Percentiles rank a stretch among this genome's conserved stretches.
phyloP scores from a whole-genome alignment of 768 basidiomycete genomes.

The Collybia mongolica region DNA sequence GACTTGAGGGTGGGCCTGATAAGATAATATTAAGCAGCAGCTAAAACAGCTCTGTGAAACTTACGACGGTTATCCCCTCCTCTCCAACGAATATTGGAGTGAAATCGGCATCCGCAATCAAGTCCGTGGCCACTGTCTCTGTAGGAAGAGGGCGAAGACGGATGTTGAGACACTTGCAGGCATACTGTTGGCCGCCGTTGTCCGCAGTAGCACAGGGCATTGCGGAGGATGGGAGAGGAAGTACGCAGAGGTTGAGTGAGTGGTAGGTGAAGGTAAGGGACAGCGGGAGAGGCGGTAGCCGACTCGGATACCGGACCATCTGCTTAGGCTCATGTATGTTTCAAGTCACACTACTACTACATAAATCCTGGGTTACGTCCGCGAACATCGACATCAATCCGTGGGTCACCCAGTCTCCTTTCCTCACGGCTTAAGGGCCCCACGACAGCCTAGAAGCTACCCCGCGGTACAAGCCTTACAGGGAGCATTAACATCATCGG shows the following conservation, averaged over 20 bases:
- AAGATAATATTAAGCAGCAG: slow-evolving; percentile 8
- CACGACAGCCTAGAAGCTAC: neutral
- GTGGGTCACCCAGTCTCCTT: neutral
- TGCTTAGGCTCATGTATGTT: slow-evolving; percentile 9
- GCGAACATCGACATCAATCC: slow-evolving; percentile 1
- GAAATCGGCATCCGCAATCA: slow-evolving; percentile 40
- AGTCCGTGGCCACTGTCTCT: slow-evolving; percentile 28
- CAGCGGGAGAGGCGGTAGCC: slow-evolving; percentile 30
- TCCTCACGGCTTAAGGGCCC: neutral
- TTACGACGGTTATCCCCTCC: slow-evolving; percentile 64
- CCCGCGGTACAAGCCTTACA: slow-evolving; percentile 11
- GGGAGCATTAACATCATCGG: no score
- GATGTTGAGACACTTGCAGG: slow-evolving; percentile 76
- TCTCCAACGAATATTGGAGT: slow-evolving; percentile 60
- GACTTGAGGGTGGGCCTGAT: slow-evolving; percentile 64
- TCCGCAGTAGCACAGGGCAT: slow-evolving; percentile 29
- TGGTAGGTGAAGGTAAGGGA: slow-evolving; percentile 18
- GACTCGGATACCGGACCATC: slow-evolving; percentile 38
- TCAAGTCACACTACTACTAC: slow-evolving; percentile 8
- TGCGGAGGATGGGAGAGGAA: slow-evolving; percentile 7
- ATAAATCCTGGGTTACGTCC: slow-evolving; percentile 9
- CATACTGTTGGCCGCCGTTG: slow-evolving; percentile 29
- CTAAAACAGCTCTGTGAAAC: slow-evolving; percentile 22
- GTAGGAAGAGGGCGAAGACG: slow-evolving; percentile 44
- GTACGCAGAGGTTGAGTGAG: slow-evolving; percentile 15